phyloP scores from a whole-genome alignment of 805 yeast genomes.

The Kazachstania bromeliacearum region DNA sequence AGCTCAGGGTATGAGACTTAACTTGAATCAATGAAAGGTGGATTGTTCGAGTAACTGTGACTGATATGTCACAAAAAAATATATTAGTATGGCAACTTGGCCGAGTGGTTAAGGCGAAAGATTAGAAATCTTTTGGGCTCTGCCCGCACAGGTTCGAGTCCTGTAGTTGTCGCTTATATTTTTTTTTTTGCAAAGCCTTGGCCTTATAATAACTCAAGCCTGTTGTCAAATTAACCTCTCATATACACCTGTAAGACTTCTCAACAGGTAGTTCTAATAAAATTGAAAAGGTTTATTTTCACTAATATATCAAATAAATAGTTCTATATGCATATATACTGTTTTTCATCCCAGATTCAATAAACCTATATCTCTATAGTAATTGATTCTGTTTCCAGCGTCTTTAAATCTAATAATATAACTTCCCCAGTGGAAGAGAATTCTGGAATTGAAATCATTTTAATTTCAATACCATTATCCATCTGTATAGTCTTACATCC shows the following conservation, averaged over 20 bases:
- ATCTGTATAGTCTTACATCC: constrained; percentile 37
- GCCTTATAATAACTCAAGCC: too few species aligned
- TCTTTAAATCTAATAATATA: constrained; percentile 50
- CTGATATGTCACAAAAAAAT: too few species aligned
- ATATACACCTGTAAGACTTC: background rate
- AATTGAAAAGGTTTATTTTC: too few species aligned
- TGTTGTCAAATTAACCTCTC: background rate
- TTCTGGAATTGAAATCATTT: constrained; percentile 59
- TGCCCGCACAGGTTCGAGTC: constrained; percentile 60
- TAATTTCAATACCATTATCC: constrained; percentile 32
- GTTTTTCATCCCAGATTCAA: too few species aligned
- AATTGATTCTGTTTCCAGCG: constrained; percentile 47
- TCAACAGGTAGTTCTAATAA: background rate
- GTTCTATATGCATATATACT: too few species aligned
- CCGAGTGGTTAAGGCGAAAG: constrained; percentile 62
- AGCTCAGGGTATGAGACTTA: too few species aligned
- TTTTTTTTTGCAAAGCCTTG: too few species aligned
- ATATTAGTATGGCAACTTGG: constrained; percentile 35
- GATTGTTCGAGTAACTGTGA: too few species aligned
- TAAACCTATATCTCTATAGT: constrained; percentile 19
- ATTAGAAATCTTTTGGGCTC: constrained; percentile 48
- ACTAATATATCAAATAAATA: too few species aligned
- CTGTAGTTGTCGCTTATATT: constrained; percentile 56
- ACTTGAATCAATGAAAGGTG: too few species aligned
- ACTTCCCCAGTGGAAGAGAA: constrained; percentile 58